Conservation (phyloP, 257 asterid species). For the Cynanchum wilfordii region DNA sequence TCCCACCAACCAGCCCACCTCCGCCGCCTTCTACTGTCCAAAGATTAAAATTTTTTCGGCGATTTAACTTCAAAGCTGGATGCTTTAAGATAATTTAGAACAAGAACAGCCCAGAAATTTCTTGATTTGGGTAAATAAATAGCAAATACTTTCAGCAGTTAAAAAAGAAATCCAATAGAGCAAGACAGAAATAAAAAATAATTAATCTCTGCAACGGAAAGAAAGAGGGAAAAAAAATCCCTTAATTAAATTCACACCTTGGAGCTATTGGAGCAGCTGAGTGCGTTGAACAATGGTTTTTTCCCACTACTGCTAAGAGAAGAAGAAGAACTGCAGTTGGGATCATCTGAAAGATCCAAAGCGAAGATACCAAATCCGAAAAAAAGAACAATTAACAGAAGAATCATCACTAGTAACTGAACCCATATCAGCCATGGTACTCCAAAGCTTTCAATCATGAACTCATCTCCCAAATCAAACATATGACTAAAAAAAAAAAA, state of each 20-base stretch:
- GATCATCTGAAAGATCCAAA: constrained; percentile 27
- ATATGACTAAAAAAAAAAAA: constrained; percentile 12
- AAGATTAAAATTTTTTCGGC: neutral
- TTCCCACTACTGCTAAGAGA: constrained; percentile 17
- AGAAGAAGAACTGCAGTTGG: constrained; percentile 23
- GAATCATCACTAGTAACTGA: constrained; percentile 56
- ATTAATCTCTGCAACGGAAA: neutral
- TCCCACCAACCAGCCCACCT: neutral
- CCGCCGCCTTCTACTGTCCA: neutral
- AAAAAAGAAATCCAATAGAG: neutral
- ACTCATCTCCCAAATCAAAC: constrained; percentile 66
- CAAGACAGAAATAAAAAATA: neutral
- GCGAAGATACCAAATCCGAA: constrained; percentile 43
- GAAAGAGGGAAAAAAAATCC: neutral
- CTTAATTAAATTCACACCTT: constrained; percentile 23
- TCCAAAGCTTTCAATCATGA: constrained; percentile 51
- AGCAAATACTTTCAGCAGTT: neutral
- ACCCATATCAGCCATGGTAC: constrained; percentile 81
- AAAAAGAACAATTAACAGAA: constrained; percentile 50
- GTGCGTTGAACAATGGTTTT: constrained; percentile 16
- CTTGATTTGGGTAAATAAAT: neutral
- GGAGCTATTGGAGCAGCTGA: constrained; percentile 24
- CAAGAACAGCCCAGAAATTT: neutral
- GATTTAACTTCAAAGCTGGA: neutral
- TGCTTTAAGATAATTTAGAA: neutral